These are phyloP conservation scores for Pseudotsuga menziesii DNA, from an alignment of 75 land plant genomes.

Conservation along the genomic window DNA sequence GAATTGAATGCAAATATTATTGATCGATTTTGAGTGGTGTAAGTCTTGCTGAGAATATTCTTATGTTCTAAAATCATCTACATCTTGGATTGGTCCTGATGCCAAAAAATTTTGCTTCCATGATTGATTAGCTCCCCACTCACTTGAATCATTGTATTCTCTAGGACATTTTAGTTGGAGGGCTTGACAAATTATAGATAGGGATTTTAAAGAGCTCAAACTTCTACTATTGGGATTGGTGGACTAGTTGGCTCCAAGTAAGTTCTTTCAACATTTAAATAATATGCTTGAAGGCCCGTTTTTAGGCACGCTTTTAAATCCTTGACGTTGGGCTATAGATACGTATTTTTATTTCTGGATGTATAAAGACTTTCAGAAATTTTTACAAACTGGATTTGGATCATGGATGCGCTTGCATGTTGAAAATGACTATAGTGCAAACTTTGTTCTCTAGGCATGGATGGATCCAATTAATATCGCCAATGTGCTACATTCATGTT, in stretches of 20 bases:
- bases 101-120: constrained; percentile 89
- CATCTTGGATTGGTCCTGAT: constrained; percentile 68
- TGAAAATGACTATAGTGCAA: too few relatives aligned
- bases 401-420: too few relatives aligned
- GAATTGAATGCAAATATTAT: too few relatives aligned
- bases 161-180: constrained; percentile 87
- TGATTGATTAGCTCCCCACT: constrained; percentile 96
- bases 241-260: constrained; percentile 99
- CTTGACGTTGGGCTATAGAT: too few relatives aligned
- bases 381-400: too few relatives aligned
- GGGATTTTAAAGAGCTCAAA: constrained; percentile 83
- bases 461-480: constrained; percentile 78
- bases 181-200: constrained; percentile 51
- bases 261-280: background rate
- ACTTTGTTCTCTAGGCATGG: constrained; percentile 68
- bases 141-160: constrained; percentile 93
- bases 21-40: too few relatives aligned
- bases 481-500: constrained; percentile 27
- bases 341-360: too few relatives aligned
- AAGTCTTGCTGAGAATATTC: too few relatives aligned
- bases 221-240: constrained; percentile 98
- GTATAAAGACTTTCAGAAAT: too few relatives aligned
- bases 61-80: background rate
- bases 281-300: too few relatives aligned
- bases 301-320: too few relatives aligned